phyloP scores from a whole-genome alignment of 768 basidiomycete genomes.

The Arthromyces matolae region DNA sequence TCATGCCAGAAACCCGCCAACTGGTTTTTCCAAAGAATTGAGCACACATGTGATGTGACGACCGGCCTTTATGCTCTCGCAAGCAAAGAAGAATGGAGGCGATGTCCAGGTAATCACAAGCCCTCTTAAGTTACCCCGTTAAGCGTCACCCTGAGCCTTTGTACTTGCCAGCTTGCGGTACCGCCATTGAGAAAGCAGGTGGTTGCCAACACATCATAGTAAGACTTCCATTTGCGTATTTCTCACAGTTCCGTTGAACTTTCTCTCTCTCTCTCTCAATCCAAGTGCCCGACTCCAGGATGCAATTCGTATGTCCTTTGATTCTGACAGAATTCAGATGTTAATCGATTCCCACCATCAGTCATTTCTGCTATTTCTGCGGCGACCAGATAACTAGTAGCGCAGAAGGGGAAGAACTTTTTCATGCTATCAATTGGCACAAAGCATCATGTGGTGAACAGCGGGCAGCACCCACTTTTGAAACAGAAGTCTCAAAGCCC shows the following conservation, averaged over 20 bases:
- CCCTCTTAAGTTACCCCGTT: too few relatives aligned
- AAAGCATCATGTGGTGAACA: background rate
- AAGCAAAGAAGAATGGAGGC: constrained; percentile 52
- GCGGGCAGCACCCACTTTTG: too few relatives aligned
- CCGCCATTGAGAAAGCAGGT: constrained; percentile 43
- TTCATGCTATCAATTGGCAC: background rate
- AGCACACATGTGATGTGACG: constrained; percentile 45
- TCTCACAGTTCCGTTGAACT: background rate
- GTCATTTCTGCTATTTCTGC: constrained; percentile 42
- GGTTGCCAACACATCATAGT: constrained; percentile 62
- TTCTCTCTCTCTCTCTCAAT: too few relatives aligned
- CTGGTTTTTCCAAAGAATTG: constrained; percentile 31
- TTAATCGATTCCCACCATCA: background rate
- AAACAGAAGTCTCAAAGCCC: too few relatives aligned
- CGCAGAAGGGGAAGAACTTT: background rate
- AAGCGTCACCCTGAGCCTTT: constrained; percentile 14
- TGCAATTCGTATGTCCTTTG: constrained; percentile 41
- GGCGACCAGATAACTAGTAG: constrained; percentile 38
- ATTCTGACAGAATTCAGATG: too few relatives aligned
- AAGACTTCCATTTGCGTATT: constrained; percentile 16
- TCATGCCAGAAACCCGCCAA: constrained; percentile 43
- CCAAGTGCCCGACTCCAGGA: constrained; percentile 55
- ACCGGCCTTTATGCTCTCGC: constrained; percentile 50
- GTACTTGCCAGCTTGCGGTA: constrained; percentile 35
- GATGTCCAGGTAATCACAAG: constrained; percentile 48